These are phyloP conservation scores for Raphanus raphanistrum DNA, from an alignment of 345 rosid species.

Conservation along the genomic window DNA sequence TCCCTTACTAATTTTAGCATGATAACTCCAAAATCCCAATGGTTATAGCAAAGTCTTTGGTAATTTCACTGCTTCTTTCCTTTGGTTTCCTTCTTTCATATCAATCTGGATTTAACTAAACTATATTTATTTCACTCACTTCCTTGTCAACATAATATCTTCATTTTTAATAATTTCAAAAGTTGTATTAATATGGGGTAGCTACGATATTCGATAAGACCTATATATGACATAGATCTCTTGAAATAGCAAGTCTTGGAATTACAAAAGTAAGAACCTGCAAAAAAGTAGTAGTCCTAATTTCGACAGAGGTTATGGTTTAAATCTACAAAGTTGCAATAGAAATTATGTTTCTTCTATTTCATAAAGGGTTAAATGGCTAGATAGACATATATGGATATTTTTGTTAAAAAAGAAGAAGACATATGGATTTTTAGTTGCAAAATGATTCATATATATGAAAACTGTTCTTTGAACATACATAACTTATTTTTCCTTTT, in stretches of 20 bases:
- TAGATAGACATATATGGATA: not conserved
- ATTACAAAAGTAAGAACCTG: constrained; percentile 33
- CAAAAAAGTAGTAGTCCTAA: not conserved
- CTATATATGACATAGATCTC: constrained; percentile 39
- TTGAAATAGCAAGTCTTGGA: constrained; percentile 37
- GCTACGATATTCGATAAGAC: constrained; percentile 43
- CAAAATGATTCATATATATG: not conserved
- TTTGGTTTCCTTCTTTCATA: constrained; percentile 2
- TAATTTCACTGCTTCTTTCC: constrained; percentile 25
- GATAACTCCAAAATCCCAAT: constrained; percentile 14
- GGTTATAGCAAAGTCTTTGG: constrained; percentile 33
- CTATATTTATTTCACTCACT: not conserved
- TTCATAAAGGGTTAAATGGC: not conserved
- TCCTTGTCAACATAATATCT: not conserved
- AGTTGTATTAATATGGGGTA: constrained; percentile 26
- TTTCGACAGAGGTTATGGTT: not conserved
- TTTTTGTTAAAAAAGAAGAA: too few species aligned
- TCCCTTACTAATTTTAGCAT: not conserved
- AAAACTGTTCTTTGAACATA: not conserved
- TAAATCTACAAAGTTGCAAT: not conserved
- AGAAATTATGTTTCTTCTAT: not conserved
- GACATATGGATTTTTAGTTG: not conserved
- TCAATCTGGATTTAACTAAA: constrained; percentile 17
- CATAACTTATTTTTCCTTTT: not conserved
- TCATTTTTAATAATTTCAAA: not conserved